These are phyloP conservation scores for Bondarzewia mesenterica DNA, from an alignment of 1,284 basidiomycete species.

Conservation along the genomic window DNA sequence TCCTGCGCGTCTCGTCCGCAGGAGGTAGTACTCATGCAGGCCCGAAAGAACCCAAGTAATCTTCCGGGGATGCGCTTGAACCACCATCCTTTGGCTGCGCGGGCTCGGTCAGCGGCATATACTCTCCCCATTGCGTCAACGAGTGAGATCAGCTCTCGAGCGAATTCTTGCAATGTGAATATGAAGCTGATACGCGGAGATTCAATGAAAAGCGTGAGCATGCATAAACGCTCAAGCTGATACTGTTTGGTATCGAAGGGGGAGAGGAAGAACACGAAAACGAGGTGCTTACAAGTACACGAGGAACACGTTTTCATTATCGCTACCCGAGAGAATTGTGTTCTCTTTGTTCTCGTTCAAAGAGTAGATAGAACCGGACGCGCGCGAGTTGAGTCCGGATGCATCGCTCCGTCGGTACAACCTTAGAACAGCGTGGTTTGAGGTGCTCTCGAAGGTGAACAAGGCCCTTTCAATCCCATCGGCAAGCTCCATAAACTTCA, in stretches of 20 bases:
- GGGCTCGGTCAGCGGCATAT: constrained; percentile 50
- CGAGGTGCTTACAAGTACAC: constrained; percentile 74
- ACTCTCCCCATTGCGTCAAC: constrained; percentile 77
- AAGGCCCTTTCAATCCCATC: constrained; percentile 64
- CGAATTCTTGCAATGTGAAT: constrained; percentile 90
- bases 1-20: not conserved
- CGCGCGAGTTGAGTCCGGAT: constrained; percentile 23
- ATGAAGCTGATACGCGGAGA: constrained; percentile 69
- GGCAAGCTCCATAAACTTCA: constrained; percentile 57
- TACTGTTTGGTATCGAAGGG: too few species aligned
- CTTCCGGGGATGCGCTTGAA: constrained; percentile 25
- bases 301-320: constrained; percentile 68
- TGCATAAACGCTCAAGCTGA: not conserved
- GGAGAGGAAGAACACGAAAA: not conserved
- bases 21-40: too few species aligned
- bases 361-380: constrained; percentile 26
- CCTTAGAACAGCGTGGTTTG: constrained; percentile 74
- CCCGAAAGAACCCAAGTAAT: constrained; percentile 5
- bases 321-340: constrained; percentile 33
- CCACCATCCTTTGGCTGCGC: constrained; percentile 30
- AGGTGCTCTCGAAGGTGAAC: constrained; percentile 70
- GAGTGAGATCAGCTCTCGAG: constrained; percentile 72
- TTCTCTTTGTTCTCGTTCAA: constrained; percentile 25
- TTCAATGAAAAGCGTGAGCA: not conserved
- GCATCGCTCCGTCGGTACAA: constrained; percentile 56